phyloP scores from a whole-genome alignment of 805 yeast genomes.

The Ogataea wickerhamii region DNA sequence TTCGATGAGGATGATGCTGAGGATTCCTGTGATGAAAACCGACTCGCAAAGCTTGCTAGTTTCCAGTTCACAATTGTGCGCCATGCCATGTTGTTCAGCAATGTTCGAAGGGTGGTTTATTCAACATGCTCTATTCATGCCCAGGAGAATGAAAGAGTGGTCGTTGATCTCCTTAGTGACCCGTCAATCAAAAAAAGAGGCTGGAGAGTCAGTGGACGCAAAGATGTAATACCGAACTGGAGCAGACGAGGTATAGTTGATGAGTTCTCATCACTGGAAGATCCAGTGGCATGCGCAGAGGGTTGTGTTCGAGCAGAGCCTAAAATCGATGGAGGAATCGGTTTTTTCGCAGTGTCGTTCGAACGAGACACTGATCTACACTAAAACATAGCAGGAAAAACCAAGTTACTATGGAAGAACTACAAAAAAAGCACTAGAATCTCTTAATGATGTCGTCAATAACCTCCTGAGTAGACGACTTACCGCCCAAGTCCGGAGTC shows the following conservation, averaged over 20 bases:
- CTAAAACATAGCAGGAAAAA: too few species aligned
- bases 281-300: slow-evolving; percentile 60
- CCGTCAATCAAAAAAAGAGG: slow-evolving; percentile 59
- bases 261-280: slow-evolving; percentile 55
- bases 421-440: slow-evolving; percentile 26
- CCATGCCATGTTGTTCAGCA: slow-evolving; percentile 83
- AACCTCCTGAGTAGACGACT: slow-evolving; percentile 81
- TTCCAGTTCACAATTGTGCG: slow-evolving; percentile 86
- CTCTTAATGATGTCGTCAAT: slow-evolving; percentile 72
- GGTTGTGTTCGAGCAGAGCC: slow-evolving; percentile 87
- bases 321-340: slow-evolving; percentile 95
- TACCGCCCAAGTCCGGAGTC: slow-evolving; percentile 97
- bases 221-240: slow-evolving; percentile 79
- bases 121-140: slow-evolving; percentile 95
- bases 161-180: slow-evolving; percentile 69
- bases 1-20: slow-evolving; percentile 54
- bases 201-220: slow-evolving; percentile 66
- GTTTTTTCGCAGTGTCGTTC: slow-evolving; percentile 94
- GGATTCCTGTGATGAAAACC: slow-evolving; percentile 38
- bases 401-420: background rate
- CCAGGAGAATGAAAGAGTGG: slow-evolving; percentile 92
- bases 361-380: slow-evolving; percentile 39
- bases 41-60: slow-evolving; percentile 71
- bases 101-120: slow-evolving; percentile 74
- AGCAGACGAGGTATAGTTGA: slow-evolving; percentile 73